Conservation (phyloP, 2,329 filamentous ascomycete species). For the Phialocephala sp. region DNA sequence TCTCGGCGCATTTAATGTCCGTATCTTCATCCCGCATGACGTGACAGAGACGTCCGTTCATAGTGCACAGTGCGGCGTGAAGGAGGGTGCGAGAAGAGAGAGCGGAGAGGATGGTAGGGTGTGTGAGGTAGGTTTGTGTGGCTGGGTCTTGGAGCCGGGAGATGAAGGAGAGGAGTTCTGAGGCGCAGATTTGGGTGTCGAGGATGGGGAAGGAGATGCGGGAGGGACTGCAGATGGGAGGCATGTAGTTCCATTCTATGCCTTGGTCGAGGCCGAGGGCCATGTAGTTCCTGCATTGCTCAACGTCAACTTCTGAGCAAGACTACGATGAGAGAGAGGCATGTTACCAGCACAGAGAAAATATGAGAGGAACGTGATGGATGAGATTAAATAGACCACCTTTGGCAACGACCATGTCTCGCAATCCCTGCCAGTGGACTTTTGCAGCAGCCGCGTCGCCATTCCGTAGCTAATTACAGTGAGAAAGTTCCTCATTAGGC, state of each 20-base stretch:
- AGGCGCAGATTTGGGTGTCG: background rate
- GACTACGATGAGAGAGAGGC: background rate
- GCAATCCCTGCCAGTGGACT: slow-evolving; percentile 1
- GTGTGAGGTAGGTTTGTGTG: slow-evolving; percentile 1
- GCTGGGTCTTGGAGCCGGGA: slow-evolving; percentile 7
- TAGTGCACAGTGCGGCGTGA: background rate
- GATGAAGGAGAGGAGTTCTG: slow-evolving; percentile 8
- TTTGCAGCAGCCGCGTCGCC: background rate
- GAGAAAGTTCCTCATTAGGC: background rate
- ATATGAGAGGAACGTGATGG: slow-evolving; percentile 11
- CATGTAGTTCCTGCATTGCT: slow-evolving; percentile 6
- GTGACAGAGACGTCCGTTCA: background rate
- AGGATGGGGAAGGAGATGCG: background rate
- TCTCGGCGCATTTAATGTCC: background rate
- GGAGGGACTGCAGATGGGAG: background rate
- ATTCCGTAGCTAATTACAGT: background rate
- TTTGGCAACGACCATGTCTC: slow-evolving; percentile 1
- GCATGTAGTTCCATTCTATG: slow-evolving; percentile 10
- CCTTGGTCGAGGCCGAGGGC: slow-evolving; percentile 13
- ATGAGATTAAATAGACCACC: slow-evolving; percentile 4
- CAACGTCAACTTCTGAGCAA: background rate
- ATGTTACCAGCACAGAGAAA: background rate
- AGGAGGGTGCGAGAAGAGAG: background rate
- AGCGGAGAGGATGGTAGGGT: slow-evolving; percentile 1
- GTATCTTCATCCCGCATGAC: background rate